Evolutionary conservation across 2,329 filamentous ascomycete species (phyloP).

Genomic region (Aphanoascus verrucosus): DNA sequence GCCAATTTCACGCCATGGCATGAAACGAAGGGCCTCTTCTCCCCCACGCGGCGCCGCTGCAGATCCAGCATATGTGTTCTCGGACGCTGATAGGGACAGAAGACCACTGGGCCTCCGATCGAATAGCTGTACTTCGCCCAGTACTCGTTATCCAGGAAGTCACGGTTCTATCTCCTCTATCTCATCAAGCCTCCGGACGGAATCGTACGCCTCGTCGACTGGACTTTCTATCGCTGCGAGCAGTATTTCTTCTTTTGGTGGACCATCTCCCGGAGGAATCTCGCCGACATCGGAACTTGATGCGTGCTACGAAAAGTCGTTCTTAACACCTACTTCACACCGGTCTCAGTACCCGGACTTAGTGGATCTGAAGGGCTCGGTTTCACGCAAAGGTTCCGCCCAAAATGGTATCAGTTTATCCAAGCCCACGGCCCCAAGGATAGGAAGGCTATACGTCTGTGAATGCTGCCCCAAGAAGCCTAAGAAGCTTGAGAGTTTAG

Average conservation of each 20-base stretch:
- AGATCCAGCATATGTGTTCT: constrained; percentile 30
- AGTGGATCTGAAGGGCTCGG: constrained; percentile 33
- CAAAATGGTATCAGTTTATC: constrained; percentile 25
- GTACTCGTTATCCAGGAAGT: constrained; percentile 44
- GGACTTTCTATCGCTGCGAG: constrained; percentile 50
- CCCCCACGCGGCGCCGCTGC: constrained; percentile 45
- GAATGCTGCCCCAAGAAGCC: constrained; percentile 96
- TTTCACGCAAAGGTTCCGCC: constrained; percentile 41
- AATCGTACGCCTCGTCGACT: constrained; percentile 52
- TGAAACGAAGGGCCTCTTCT: constrained; percentile 55
- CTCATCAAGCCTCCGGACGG: constrained; percentile 52
- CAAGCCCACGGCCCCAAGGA: constrained; percentile 34
- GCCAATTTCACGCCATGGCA: constrained; percentile 40
- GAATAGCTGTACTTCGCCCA: constrained; percentile 44
- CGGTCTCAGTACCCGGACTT: constrained; percentile 27
- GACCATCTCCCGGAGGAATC: constrained; percentile 49
- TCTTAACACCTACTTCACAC: constrained; percentile 38
- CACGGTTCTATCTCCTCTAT: constrained; percentile 56
- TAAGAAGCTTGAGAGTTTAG: constrained; percentile 79
- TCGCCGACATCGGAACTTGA: constrained; percentile 50
- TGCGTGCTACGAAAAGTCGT: constrained; percentile 43
- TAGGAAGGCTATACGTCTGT: constrained; percentile 59
- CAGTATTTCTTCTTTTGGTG: constrained; percentile 53
- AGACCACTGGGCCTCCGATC: constrained; percentile 45
- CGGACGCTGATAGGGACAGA: constrained; percentile 41